Evolutionary conservation across 768 basidiomycete genomes (phyloP).

Genomic region (Boletus insuetus): DNA sequence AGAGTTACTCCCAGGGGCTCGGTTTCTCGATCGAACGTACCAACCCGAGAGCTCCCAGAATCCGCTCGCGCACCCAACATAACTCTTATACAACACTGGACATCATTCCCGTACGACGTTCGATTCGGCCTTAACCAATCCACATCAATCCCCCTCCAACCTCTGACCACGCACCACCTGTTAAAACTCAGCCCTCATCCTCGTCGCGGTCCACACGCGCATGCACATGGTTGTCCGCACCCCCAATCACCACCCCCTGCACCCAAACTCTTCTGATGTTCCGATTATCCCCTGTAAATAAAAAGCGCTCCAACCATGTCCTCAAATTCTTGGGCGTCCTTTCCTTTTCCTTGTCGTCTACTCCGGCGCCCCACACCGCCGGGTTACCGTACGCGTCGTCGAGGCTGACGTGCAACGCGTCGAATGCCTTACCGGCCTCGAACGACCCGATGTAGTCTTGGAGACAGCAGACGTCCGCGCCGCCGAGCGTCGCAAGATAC

Average conservation of each 20-base stretch:
- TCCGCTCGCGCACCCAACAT: too few relatives aligned
- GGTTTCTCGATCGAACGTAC: too few relatives aligned
- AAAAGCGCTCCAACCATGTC: constrained; percentile 71
- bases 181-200: background rate
- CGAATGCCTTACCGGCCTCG: constrained; percentile 76
- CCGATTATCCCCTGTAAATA: constrained; percentile 84
- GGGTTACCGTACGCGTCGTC: constrained; percentile 47
- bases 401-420: constrained; percentile 76
- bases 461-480: constrained; percentile 76
- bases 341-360: constrained; percentile 13
- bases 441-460: constrained; percentile 70
- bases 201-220: background rate
- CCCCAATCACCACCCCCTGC: constrained; percentile 73
- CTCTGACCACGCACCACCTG: too few relatives aligned
- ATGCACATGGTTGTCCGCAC: constrained; percentile 24
- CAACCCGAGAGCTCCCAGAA: too few relatives aligned
- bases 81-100: too few relatives aligned
- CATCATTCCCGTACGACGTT: too few relatives aligned
- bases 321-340: constrained; percentile 36
- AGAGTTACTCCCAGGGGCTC: too few relatives aligned
- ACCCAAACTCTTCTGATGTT: constrained; percentile 82
- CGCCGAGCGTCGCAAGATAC: constrained; percentile 88
- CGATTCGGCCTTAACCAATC: too few relatives aligned
- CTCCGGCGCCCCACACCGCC: constrained; percentile 48
- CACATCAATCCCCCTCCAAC: too few relatives aligned